Percentiles rank a stretch among this genome's conserved stretches.
Evolutionary conservation across 2,329 filamentous ascomycete genomes (phyloP).

Genomic region (Mariannaea sp.): DNA sequence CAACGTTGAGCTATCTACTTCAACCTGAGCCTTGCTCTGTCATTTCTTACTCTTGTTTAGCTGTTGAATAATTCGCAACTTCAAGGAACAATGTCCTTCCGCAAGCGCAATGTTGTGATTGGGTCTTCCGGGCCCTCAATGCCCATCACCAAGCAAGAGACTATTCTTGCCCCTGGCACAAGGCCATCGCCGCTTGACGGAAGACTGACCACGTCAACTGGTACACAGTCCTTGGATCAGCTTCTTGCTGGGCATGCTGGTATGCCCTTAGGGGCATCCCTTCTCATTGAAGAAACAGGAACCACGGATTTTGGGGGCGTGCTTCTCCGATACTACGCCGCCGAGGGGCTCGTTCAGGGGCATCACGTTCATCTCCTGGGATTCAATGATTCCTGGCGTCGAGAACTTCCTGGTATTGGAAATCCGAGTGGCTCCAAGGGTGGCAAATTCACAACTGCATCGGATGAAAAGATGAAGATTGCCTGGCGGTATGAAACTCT

Average conservation of each 20-base stretch:
- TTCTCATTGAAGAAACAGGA: slow-evolving; percentile 85
- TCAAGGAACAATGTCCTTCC: slow-evolving; percentile 56
- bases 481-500: slow-evolving; percentile 95
- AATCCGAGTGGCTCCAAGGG: slow-evolving; percentile 47
- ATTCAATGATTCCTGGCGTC: slow-evolving; percentile 76
- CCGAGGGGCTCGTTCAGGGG: slow-evolving; percentile 89
- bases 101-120: slow-evolving; percentile 61
- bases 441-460: slow-evolving; percentile 45
- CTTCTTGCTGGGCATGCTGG: slow-evolving; percentile 87
- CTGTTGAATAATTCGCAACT: background rate
- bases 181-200: slow-evolving; percentile 90
- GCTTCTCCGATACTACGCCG: slow-evolving; percentile 85
- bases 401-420: slow-evolving; percentile 78
- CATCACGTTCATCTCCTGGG: slow-evolving; percentile 88
- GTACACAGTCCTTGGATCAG: slow-evolving; percentile 82
- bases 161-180: slow-evolving; percentile 55
- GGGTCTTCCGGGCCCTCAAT: slow-evolving; percentile 36
- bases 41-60: background rate
- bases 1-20: too few relatives aligned
- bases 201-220: slow-evolving; percentile 86
- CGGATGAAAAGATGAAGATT: slow-evolving; percentile 91
- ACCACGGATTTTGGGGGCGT: slow-evolving; percentile 93
- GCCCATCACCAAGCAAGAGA: slow-evolving; percentile 39
- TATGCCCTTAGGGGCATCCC: slow-evolving; percentile 76
- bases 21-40: too few relatives aligned